phyloP scores from a whole-genome alignment of 2,329 filamentous ascomycete genomes.

The Zasmidium cellare region DNA sequence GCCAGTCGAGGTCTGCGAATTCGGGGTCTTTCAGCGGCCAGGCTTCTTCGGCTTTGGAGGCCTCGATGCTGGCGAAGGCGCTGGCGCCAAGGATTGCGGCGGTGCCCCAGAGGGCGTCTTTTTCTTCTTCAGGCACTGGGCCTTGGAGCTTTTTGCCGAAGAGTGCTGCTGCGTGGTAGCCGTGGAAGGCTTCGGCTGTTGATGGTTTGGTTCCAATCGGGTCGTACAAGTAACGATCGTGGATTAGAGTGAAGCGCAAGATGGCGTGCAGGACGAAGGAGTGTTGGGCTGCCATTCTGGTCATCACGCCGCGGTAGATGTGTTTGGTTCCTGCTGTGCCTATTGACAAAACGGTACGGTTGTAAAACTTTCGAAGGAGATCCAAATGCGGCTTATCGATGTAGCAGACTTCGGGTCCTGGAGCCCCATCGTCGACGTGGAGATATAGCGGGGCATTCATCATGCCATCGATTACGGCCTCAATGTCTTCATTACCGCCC shows the following conservation, averaged over 20 bases:
- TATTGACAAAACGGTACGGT: slow-evolving; percentile 26
- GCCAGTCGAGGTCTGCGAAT: slow-evolving; percentile 56
- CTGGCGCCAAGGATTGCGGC: slow-evolving; percentile 50
- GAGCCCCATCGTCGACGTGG: slow-evolving; percentile 8
- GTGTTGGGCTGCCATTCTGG: slow-evolving; percentile 28
- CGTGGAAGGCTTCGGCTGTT: slow-evolving; percentile 46
- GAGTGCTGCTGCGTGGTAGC: slow-evolving; percentile 49
- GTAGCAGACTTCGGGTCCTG: slow-evolving; percentile 15
- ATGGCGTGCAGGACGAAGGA: slow-evolving; percentile 58
- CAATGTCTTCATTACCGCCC: slow-evolving; percentile 2
- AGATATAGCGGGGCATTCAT: slow-evolving; percentile 19
- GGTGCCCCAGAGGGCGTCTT: slow-evolving; percentile 50
- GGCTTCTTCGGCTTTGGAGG: slow-evolving; percentile 43
- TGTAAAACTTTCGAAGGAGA: slow-evolving; percentile 25
- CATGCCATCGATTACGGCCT: slow-evolving; percentile 11
- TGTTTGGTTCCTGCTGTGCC: slow-evolving; percentile 24
- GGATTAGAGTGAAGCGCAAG: slow-evolving; percentile 54
- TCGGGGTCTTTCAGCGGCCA: slow-evolving; percentile 57
- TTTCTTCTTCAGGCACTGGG: slow-evolving; percentile 40
- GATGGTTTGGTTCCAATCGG: slow-evolving; percentile 24
- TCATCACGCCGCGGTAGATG: slow-evolving; percentile 24
- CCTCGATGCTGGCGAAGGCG: slow-evolving; percentile 49
- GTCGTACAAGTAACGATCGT: slow-evolving; percentile 49
- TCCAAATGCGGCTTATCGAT: slow-evolving; percentile 22
- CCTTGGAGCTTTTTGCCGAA: slow-evolving; percentile 45